Evolutionary conservation across 768 basidiomycete genomes (phyloP).

Genomic region (Tulasnella sp.): DNA sequence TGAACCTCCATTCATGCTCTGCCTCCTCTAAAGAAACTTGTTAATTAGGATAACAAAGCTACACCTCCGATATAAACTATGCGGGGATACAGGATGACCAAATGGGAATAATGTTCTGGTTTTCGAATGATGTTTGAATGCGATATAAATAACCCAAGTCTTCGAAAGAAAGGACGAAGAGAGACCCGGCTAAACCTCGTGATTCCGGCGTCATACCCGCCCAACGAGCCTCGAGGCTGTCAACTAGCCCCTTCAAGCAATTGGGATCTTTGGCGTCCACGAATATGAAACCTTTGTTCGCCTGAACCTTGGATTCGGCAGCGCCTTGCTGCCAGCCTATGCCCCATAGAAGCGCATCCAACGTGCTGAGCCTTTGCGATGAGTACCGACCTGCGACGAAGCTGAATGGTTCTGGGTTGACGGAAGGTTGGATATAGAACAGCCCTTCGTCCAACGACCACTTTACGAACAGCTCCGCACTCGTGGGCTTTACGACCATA

Average conservation of each 20-base stretch:
- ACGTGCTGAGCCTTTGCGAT: neutral
- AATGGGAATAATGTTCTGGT: neutral
- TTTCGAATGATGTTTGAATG: neutral
- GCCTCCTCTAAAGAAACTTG: neutral
- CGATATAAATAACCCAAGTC: neutral
- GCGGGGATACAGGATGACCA: neutral
- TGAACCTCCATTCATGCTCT: no score
- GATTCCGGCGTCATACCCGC: neutral
- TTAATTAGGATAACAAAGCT: neutral
- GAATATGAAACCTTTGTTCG: neutral
- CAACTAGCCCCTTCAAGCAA: neutral
- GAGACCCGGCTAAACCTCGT: neutral
- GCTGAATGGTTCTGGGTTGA: neutral
- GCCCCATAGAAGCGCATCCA: conserved; percentile 6
- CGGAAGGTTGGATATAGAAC: neutral
- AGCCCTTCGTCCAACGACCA: neutral
- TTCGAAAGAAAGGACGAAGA: neutral
- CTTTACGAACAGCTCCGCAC: neutral
- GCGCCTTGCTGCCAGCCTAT: neutral
- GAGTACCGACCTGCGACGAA: neutral
- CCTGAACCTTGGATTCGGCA: neutral
- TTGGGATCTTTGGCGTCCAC: neutral
- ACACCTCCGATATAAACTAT: neutral
- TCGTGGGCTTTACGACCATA: neutral
- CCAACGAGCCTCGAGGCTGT: neutral